Conservation (phyloP, 1,284 basidiomycete species). For the Rhodotorula sp. region DNA sequence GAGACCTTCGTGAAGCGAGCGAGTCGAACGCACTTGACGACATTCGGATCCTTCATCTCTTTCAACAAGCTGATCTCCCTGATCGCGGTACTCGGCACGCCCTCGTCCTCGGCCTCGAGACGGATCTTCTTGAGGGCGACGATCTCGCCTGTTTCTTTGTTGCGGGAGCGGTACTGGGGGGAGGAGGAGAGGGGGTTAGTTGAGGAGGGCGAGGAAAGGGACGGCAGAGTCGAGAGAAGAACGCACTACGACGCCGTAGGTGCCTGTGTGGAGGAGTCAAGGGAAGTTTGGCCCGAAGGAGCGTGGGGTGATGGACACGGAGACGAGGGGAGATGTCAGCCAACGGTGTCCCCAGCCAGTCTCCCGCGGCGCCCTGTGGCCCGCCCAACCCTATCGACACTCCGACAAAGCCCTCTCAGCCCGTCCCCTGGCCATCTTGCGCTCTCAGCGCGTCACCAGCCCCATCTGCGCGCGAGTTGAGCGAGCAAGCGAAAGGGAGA, state of each 20-base stretch:
- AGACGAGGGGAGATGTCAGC: conserved; percentile 7
- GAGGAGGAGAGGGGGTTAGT: neutral
- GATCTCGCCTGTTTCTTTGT: conserved; percentile 63
- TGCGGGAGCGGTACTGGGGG: conserved; percentile 44
- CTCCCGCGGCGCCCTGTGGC: too few relatives aligned
- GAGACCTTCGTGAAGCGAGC: neutral
- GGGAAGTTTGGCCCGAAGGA: neutral
- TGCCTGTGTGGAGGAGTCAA: conserved; percentile 64
- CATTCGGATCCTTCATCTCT: conserved; percentile 92
- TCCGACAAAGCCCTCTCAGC: too few relatives aligned
- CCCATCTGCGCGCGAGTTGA: neutral
- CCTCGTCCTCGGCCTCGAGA: conserved; percentile 95
- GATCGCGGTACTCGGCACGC: conserved; percentile 95
- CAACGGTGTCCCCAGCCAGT: neutral
- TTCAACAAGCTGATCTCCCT: conserved; percentile 96
- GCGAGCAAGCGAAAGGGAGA: neutral
- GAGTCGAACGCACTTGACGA: conserved; percentile 65
- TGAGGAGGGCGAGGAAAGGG: neutral
- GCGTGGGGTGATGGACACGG: neutral
- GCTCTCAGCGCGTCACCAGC: too few relatives aligned
- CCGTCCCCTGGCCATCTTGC: too few relatives aligned
- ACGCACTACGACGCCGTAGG: conserved; percentile 93
- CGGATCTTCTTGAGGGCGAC: conserved; percentile 98
- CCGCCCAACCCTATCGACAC: too few relatives aligned
- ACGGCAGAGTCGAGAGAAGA: too few relatives aligned